A percentile compares a stretch with the other conserved stretches of the same genome.
These are phyloP conservation scores for Talaromyces nanjingensis DNA, from an alignment of 495 filamentous ascomycete genomes.

Conservation along the genomic window DNA sequence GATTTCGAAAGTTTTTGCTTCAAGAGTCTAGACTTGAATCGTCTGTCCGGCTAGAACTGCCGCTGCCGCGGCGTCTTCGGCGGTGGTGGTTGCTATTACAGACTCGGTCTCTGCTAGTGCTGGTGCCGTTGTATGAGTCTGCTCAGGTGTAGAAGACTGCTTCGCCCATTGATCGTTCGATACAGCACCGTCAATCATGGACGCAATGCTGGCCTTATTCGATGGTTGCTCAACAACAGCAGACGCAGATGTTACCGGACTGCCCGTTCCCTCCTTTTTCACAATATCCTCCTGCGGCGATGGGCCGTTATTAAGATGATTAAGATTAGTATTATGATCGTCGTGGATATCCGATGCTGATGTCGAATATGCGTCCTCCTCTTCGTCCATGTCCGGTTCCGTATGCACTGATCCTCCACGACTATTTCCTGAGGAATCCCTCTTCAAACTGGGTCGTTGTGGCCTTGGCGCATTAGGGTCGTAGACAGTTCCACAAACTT, in stretches of 20 bases:
- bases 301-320: background rate
- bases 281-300: background rate
- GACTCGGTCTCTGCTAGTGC: background rate
- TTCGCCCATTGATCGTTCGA: background rate
- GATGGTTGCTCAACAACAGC: conserved; percentile 8
- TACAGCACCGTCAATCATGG: conserved; percentile 36
- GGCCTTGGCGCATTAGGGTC: conserved; percentile 37
- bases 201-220: conserved; percentile 39
- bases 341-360: background rate
- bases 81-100: background rate
- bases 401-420: conserved; percentile 19
- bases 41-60: background rate
- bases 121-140: background rate
- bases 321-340: background rate
- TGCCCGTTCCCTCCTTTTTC: background rate
- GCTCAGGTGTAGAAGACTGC: background rate
- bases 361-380: background rate
- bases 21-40: background rate
- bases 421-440: conserved; percentile 15
- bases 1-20: background rate
- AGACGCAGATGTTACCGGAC: background rate
- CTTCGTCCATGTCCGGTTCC: background rate
- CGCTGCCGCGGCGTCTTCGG: background rate
- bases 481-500: conserved; percentile 39
- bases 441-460: conserved; percentile 29